These are phyloP conservation scores for Venustampulla echinocandica DNA, from an alignment of 495 filamentous ascomycete genomes.

Conservation along the genomic window DNA sequence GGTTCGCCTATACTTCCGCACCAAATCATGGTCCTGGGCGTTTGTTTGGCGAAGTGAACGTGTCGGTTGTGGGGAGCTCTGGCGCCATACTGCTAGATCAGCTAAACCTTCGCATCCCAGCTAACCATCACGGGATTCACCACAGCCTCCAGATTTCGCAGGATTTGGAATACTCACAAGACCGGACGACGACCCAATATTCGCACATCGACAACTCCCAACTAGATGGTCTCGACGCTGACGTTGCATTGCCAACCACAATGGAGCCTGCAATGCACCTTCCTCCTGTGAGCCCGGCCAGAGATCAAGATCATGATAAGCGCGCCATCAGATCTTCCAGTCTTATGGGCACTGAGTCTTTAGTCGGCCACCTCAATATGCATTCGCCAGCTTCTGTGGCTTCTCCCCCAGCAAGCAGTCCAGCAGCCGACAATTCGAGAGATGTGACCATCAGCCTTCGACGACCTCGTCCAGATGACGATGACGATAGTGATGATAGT, in stretches of 20 bases:
- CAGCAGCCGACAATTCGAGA: not conserved
- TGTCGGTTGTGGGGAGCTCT: conserved; percentile 57
- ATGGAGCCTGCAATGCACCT: conserved; percentile 12
- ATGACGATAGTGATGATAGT: conserved; percentile 5
- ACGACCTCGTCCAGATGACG: conserved; percentile 16
- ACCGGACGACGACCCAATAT: too few species aligned
- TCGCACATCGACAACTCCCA: not conserved
- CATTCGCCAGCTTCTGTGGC: conserved; percentile 36
- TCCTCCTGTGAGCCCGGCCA: conserved; percentile 36
- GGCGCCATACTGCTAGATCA: conserved; percentile 33
- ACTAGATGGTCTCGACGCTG: not conserved
- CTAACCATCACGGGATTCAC: conserved; percentile 28
- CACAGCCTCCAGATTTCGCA: not conserved
- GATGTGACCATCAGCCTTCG: conserved; percentile 15
- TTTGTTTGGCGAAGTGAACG: conserved; percentile 74
- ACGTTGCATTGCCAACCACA: conserved; percentile 10
- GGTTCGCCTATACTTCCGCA: conserved; percentile 14
- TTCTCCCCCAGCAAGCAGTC: conserved; percentile 12
- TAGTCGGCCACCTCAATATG: conserved; percentile 62
- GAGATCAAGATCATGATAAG: conserved; percentile 34
- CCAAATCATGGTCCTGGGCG: conserved; percentile 21
- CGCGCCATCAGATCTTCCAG: conserved; percentile 32
- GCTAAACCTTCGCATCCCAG: conserved; percentile 36
- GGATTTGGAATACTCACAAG: not conserved
- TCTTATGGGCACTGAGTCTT: conserved; percentile 56